A percentile compares a stretch with the other conserved stretches of the same genome.
These are phyloP conservation scores for Pseudisothecium myosuroides DNA, from an alignment of 225 moss, liverwort and hornwort genomes.

Conservation along the genomic window DNA sequence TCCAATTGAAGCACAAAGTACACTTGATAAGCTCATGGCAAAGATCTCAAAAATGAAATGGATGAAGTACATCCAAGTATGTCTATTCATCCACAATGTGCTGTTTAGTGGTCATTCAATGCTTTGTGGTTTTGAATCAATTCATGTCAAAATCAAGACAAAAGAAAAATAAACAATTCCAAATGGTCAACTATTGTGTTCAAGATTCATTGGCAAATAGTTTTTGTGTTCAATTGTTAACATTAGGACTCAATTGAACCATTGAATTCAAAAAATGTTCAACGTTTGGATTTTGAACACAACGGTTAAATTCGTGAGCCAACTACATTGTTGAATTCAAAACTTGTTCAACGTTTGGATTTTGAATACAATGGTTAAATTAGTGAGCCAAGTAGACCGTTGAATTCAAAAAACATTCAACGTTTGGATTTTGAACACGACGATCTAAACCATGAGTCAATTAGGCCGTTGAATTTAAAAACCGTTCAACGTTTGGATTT, in stretches of 20 bases:
- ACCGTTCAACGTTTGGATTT: background rate
- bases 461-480: rapidly evolving
- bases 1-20: background rate
- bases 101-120: background rate
- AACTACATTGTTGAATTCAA: background rate
- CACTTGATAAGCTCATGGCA: background rate
- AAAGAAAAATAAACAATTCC: background rate
- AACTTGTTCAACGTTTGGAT: too few relatives aligned
- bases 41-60: background rate
- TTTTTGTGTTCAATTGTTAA: too few relatives aligned
- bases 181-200: rapidly evolving
- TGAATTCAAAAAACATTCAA: background rate
- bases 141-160: background rate
- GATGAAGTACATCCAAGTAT: background rate
- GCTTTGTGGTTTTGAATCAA: background rate
- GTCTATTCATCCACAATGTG: background rate
- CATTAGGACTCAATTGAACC: background rate
- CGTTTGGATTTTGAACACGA: background rate
- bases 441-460: rapidly evolving
- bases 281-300: too few relatives aligned
- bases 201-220: too few relatives aligned
- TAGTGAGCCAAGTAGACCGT: too few relatives aligned
- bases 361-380: background rate
- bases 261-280: background rate
- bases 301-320: background rate